Evolutionary conservation across 2,329 filamentous ascomycete species (phyloP).

Genomic region (Paradendryphiella salina): DNA sequence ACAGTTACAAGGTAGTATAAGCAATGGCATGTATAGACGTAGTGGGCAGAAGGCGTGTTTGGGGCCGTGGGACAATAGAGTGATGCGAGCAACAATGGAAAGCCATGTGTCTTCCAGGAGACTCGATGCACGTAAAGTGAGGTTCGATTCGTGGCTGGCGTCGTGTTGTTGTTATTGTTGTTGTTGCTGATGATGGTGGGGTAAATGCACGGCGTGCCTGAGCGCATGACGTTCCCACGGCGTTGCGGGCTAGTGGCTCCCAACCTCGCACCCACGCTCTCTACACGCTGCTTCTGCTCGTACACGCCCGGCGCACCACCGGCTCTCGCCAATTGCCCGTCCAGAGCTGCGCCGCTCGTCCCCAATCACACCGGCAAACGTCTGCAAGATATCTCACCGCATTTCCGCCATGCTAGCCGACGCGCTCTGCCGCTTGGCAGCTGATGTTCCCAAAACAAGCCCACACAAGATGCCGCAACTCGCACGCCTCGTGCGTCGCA

Average conservation of each 20-base stretch:
- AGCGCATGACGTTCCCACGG: conserved; percentile 14
- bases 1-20: conserved; percentile 36
- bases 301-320: conserved; percentile 4
- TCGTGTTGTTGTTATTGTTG: too few species aligned
- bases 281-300: background rate
- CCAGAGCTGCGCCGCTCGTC: conserved; percentile 20
- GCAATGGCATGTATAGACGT: background rate
- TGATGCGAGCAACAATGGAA: background rate
- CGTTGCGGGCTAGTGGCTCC: conserved; percentile 10
- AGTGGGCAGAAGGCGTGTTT: background rate
- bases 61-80: background rate
- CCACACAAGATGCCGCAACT: conserved; percentile 44
- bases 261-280: conserved; percentile 6
- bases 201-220: conserved; percentile 16
- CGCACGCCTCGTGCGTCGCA: conserved; percentile 35
- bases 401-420: conserved; percentile 41
- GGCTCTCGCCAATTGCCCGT: conserved; percentile 23
- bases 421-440: conserved; percentile 43
- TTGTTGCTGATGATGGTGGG: conserved; percentile 9
- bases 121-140: background rate
- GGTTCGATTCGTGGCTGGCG: background rate
- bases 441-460: conserved; percentile 40
- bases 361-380: conserved; percentile 14
- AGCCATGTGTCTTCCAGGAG: background rate
- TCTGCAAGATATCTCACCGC: background rate